These are phyloP conservation scores for Triticum timopheevii DNA, from an alignment of 176 grass and related monocot genomes.

Conservation along the genomic window DNA sequence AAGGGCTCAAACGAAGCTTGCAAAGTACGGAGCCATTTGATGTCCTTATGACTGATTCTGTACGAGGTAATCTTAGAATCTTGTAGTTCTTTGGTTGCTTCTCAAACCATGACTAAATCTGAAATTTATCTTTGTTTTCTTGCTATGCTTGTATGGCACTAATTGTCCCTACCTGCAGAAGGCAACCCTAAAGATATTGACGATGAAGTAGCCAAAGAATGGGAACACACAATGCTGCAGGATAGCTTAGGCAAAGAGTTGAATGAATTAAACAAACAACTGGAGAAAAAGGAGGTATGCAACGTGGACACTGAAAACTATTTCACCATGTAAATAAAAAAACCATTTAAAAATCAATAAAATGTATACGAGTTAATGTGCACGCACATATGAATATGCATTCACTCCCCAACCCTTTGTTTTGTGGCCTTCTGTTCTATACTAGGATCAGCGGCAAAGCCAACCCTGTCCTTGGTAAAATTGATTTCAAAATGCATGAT, in stretches of 20 bases:
- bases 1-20: slow-evolving; percentile 96
- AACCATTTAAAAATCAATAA: neutral
- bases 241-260: slow-evolving; percentile 93
- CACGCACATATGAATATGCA: slow-evolving; percentile 14
- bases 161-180: slow-evolving; percentile 25
- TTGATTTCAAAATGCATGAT: neutral
- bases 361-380: slow-evolving; percentile 1
- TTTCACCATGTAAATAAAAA: neutral
- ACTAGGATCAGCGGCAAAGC: neutral
- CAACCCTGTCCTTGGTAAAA: neutral
- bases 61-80: slow-evolving; percentile 56
- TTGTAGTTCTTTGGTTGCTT: slow-evolving; percentile 21
- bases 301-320: slow-evolving; percentile 1
- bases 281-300: slow-evolving; percentile 94
- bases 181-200: slow-evolving; percentile 84
- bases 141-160: slow-evolving; percentile 29
- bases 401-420: neutral
- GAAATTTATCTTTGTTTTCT: slow-evolving; percentile 23
- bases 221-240: slow-evolving; percentile 95
- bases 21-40: slow-evolving; percentile 80
- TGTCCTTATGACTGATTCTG: slow-evolving; percentile 68
- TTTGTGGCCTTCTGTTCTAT: neutral
- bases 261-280: slow-evolving; percentile 88
- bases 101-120: slow-evolving; percentile 25
- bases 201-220: slow-evolving; percentile 93